Evolutionary conservation across 2,329 filamentous ascomycete genomes (phyloP).

Genomic region (Penicillium sp.): DNA sequence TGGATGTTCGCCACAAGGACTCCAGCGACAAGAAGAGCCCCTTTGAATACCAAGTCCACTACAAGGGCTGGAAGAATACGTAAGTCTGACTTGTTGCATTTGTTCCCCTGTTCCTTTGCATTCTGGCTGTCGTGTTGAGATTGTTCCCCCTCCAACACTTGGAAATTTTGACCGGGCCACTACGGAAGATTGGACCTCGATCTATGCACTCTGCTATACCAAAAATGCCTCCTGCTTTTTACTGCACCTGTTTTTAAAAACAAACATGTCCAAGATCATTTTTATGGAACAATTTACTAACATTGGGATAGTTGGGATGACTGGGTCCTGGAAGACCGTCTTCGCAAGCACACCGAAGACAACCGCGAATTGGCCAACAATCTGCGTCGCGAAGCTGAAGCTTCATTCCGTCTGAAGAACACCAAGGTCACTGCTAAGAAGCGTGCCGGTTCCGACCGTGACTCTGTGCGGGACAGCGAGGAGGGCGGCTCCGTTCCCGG

Average conservation of each 20-base stretch:
- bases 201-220: background rate
- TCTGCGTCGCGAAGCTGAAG: conserved; percentile 44
- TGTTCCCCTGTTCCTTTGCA: background rate
- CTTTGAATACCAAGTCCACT: conserved; percentile 89
- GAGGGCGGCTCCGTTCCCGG: conserved; percentile 46
- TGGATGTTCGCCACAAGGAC: conserved; percentile 68
- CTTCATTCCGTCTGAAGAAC: conserved; percentile 33
- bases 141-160: background rate
- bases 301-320: conserved; percentile 75
- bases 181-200: background rate
- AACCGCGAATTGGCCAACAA: conserved; percentile 78
- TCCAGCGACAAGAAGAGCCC: conserved; percentile 67
- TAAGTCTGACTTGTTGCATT: conserved; percentile 48
- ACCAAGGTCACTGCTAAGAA: conserved; percentile 40
- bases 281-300: conserved; percentile 10
- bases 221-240: background rate
- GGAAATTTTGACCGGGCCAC: background rate
- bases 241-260: background rate
- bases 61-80: conserved; percentile 99
- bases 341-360: conserved; percentile 91
- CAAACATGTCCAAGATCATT: background rate
- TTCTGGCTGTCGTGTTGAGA: background rate
- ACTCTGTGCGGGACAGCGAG: conserved; percentile 46
- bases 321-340: conserved; percentile 90
- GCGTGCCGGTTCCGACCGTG: conserved; percentile 41